phyloP scores from a whole-genome alignment of 257 asterid genomes.

The Nicotiana obtusifolia region DNA sequence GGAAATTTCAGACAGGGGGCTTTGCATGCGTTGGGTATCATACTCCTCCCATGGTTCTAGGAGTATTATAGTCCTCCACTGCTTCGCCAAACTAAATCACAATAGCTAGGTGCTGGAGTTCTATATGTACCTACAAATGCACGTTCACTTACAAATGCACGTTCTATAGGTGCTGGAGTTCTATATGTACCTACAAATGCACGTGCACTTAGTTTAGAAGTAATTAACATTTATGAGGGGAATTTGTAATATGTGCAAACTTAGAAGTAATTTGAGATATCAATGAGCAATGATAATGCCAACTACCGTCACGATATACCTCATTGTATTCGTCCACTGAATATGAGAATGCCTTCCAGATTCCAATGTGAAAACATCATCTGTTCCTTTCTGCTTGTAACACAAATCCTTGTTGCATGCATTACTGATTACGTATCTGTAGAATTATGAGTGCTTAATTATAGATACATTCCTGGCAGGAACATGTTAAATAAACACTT shows the following conservation, averaged over 20 bases:
- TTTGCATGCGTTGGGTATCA: not conserved
- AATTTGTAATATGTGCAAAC: not conserved
- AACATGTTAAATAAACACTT: not conserved
- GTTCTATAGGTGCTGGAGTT: too few species aligned
- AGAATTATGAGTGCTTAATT: constrained; percentile 12
- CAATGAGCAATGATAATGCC: not conserved
- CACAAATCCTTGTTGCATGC: constrained; percentile 75
- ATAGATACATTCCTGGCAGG: not conserved
- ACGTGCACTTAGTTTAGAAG: not conserved
- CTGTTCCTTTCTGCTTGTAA: constrained; percentile 94
- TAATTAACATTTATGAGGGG: not conserved
- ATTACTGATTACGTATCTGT: constrained; percentile 87
- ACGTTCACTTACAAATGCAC: not conserved
- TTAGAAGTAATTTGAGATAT: not conserved
- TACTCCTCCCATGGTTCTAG: not conserved
- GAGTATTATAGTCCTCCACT: not conserved
- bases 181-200: not conserved
- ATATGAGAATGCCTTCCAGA: constrained; percentile 76
- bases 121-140: not conserved
- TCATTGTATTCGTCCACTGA: constrained; percentile 76
- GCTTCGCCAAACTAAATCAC: not conserved
- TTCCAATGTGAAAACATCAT: constrained; percentile 48
- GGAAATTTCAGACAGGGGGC: not conserved
- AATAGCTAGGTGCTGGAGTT: not conserved
- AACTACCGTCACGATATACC: constrained; percentile 32